A percentile compares a stretch with the other conserved stretches of the same genome.
These are phyloP conservation scores for Penicillium frequentans DNA, from an alignment of 2,329 filamentous ascomycete species.

Conservation along the genomic window DNA sequence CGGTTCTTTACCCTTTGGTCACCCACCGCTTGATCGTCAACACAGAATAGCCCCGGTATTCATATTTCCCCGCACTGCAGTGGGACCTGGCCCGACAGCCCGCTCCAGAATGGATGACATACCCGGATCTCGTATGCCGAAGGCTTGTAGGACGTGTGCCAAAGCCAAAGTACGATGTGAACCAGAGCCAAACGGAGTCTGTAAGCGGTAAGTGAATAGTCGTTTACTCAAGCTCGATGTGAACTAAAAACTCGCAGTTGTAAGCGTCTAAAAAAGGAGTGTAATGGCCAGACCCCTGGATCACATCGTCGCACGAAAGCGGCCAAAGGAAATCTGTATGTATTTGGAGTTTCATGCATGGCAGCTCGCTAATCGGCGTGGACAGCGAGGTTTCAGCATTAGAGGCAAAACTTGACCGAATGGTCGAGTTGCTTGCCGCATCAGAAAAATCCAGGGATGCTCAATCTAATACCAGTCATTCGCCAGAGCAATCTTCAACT, in stretches of 20 bases:
- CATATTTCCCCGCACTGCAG: not conserved
- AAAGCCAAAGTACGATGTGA: slow-evolving; percentile 24
- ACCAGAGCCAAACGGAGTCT: slow-evolving; percentile 11
- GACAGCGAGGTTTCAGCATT: slow-evolving; percentile 24
- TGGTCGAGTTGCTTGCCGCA: slow-evolving; percentile 24
- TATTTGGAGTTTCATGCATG: not conserved
- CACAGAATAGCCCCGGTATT: not conserved
- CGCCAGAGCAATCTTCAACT: not conserved
- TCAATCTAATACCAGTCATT: slow-evolving; percentile 2
- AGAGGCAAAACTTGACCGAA: slow-evolving; percentile 29
- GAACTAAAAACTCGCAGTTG: slow-evolving; percentile 21
- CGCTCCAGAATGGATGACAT: slow-evolving; percentile 8
- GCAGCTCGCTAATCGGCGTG: not conserved
- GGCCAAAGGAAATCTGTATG: slow-evolving; percentile 5
- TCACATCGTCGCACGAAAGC: slow-evolving; percentile 20
- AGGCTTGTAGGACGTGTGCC: slow-evolving; percentile 21
- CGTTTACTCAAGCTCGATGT: not conserved
- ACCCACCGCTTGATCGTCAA: not conserved
- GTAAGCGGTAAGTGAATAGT: slow-evolving; percentile 14
- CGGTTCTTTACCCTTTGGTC: not conserved
- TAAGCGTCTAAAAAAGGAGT: slow-evolving; percentile 27
- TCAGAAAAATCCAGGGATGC: slow-evolving; percentile 10
- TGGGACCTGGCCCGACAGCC: not conserved
- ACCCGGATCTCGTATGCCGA: slow-evolving; percentile 12
- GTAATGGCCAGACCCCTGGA: slow-evolving; percentile 24